Percentiles rank a stretch among this genome's conserved stretches.
phyloP scores from a whole-genome alignment of 169 alveolate genomes.

The Plasmodium vinckei region DNA sequence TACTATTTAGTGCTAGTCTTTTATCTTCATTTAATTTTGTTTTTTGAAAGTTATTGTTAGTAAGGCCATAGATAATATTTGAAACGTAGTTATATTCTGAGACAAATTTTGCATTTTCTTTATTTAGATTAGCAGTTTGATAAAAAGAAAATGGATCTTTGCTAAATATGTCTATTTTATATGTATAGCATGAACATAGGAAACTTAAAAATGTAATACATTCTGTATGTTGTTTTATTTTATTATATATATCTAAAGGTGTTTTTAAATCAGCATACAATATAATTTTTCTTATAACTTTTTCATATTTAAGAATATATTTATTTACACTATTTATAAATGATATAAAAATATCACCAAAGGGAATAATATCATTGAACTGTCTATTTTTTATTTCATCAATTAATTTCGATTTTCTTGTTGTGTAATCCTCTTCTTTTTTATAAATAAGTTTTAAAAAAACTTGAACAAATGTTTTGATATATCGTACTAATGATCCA shows the following conservation, averaged over 20 bases:
- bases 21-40: neutral
- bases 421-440: neutral
- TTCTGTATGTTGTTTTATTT: constrained; percentile 30
- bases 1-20: too few species aligned
- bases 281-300: constrained; percentile 14
- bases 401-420: neutral
- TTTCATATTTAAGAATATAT: constrained; percentile 17
- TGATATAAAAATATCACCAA: constrained; percentile 29
- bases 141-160: constrained; percentile 14
- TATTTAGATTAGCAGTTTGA: neutral
- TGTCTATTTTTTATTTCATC: neutral
- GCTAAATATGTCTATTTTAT: constrained; percentile 5
- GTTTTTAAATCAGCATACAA: constrained; percentile 3
- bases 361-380: constrained; percentile 1
- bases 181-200: constrained; percentile 35
- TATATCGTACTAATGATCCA: constrained; percentile 47
- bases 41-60: too few species aligned
- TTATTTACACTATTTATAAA: constrained; percentile 19
- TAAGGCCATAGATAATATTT: constrained; percentile 35
- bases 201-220: constrained; percentile 33
- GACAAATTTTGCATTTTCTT: neutral
- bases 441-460: constrained; percentile 11
- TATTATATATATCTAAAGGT: constrained; percentile 38
- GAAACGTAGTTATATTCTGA: constrained; percentile 29
- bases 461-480: constrained; percentile 31